These are phyloP conservation scores for Aspergillus terreus DNA, from an alignment of 2,329 filamentous ascomycete genomes.

Conservation along the genomic window DNA sequence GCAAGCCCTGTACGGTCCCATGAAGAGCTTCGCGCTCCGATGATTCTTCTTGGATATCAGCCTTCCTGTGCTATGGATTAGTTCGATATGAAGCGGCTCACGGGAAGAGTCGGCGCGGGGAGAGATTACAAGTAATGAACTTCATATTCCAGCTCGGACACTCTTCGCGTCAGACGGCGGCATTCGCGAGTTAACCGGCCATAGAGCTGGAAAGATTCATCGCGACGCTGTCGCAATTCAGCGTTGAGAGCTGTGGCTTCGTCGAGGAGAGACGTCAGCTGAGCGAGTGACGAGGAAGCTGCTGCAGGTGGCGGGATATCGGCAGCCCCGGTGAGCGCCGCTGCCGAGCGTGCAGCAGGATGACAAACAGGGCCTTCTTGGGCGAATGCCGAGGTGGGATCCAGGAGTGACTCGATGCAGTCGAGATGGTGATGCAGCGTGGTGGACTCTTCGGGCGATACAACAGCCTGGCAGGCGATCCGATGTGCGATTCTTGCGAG, in stretches of 20 bases:
- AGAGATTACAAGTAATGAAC: conserved; percentile 53
- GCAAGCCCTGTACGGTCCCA: conserved; percentile 34
- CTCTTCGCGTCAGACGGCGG: conserved; percentile 55
- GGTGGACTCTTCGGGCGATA: conserved; percentile 25
- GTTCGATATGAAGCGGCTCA: background rate
- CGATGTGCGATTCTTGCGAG: conserved; percentile 31
- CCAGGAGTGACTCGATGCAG: conserved; percentile 32
- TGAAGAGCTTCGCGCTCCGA: conserved; percentile 34
- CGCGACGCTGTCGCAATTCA: conserved; percentile 25
- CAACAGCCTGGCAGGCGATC: conserved; percentile 21
- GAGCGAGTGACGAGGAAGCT: conserved; percentile 3
- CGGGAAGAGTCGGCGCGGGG: background rate
- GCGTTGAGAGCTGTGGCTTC: conserved; percentile 23
- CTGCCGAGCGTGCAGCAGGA: conserved; percentile 7
- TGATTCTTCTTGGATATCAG: conserved; percentile 29
- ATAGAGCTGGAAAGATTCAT: conserved; percentile 55
- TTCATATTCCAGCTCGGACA: conserved; percentile 58
- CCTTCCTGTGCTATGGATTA: conserved; percentile 15
- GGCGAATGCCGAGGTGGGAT: conserved; percentile 19
- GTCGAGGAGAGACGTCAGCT: conserved; percentile 21
- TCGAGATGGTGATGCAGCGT: conserved; percentile 36
- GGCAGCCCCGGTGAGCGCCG: background rate
- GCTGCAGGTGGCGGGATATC: background rate
- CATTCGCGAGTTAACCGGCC: conserved; percentile 56
- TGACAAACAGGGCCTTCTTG: conserved; percentile 18